phyloP scores from a whole-genome alignment of 352 stramenopile species.

The Globisporangium viniferum region DNA sequence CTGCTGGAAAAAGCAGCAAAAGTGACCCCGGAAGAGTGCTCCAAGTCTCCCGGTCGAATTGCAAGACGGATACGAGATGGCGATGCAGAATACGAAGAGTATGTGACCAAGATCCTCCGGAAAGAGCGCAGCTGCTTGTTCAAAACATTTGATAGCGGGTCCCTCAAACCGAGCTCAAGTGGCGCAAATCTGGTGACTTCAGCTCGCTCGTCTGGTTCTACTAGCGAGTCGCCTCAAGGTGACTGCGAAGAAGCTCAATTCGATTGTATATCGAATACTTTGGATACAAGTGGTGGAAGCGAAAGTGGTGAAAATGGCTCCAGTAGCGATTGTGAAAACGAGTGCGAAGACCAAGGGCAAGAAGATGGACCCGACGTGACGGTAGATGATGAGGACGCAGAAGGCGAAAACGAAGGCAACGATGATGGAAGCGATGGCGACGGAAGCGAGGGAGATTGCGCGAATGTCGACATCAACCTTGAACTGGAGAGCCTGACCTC shows the following conservation, averaged over 20 bases:
- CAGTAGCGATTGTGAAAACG: conserved; percentile 2
- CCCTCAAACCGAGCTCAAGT: conserved; percentile 1
- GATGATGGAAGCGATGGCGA: conserved; percentile 46
- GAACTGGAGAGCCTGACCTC: conserved; percentile 7
- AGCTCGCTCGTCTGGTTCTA: not conserved
- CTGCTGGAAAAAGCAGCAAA: conserved; percentile 27
- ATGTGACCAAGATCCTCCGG: conserved; percentile 26
- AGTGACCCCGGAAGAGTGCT: not conserved
- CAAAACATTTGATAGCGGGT: conserved; percentile 17
- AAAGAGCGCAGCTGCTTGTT: conserved; percentile 31
- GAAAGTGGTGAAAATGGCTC: not conserved
- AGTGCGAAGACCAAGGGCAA: not conserved
- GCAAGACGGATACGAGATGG: conserved; percentile 14
- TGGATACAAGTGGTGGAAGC: not conserved
- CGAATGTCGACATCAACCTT: not conserved
- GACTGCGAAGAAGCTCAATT: not conserved
- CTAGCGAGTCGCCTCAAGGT: not conserved
- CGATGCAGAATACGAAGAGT: conserved; percentile 35
- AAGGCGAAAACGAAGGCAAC: conserved; percentile 26
- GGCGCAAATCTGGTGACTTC: not conserved
- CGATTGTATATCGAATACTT: not conserved
- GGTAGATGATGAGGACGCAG: conserved; percentile 11
- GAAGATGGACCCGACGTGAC: conserved; percentile 12
- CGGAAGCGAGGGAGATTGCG: conserved; percentile 22
- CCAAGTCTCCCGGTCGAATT: not conserved